These are phyloP conservation scores for Aspergillus intermedius DNA, from an alignment of 2,329 filamentous ascomycete genomes.

Conservation along the genomic window DNA sequence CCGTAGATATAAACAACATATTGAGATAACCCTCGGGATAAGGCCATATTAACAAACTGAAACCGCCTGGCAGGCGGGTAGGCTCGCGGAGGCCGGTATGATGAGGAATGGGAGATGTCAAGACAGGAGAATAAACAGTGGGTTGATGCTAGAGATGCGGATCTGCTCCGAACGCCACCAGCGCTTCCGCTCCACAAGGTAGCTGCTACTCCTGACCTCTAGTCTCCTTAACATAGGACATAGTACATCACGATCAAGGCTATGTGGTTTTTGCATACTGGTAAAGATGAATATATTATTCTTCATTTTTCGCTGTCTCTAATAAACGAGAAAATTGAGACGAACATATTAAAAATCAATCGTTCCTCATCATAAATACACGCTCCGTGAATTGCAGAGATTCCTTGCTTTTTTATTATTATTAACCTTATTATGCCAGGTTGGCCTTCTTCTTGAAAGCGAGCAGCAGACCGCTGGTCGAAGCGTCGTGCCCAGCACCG, in stretches of 20 bases:
- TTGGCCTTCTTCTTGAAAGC: slow-evolving; percentile 78
- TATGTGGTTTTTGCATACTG: neutral
- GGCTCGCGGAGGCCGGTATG: neutral
- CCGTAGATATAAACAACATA: slow-evolving; percentile 7
- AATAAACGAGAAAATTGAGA: neutral
- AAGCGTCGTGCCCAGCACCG: slow-evolving; percentile 70
- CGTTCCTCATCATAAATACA: neutral
- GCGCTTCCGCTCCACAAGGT: neutral
- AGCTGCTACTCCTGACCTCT: neutral
- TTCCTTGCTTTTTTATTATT: slow-evolving; percentile 1
- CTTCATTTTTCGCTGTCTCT: neutral
- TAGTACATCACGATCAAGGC: neutral
- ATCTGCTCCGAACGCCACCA: neutral
- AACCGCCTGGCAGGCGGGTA: slow-evolving; percentile 2
- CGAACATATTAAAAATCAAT: neutral
- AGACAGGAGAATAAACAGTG: neutral
- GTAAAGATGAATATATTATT: neutral
- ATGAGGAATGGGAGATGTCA: neutral
- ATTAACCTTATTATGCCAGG: slow-evolving; percentile 27
- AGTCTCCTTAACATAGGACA: neutral
- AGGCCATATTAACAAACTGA: slow-evolving; percentile 6
- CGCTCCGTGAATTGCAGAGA: neutral
- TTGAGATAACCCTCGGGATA: slow-evolving; percentile 2
- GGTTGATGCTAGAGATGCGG: neutral
- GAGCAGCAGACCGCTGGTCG: slow-evolving; percentile 81